Percentiles rank a stretch among this genome's conserved stretches.
Evolutionary conservation across 169 alveolate species (phyloP).

Genomic region (Plasmodium yoelii): DNA sequence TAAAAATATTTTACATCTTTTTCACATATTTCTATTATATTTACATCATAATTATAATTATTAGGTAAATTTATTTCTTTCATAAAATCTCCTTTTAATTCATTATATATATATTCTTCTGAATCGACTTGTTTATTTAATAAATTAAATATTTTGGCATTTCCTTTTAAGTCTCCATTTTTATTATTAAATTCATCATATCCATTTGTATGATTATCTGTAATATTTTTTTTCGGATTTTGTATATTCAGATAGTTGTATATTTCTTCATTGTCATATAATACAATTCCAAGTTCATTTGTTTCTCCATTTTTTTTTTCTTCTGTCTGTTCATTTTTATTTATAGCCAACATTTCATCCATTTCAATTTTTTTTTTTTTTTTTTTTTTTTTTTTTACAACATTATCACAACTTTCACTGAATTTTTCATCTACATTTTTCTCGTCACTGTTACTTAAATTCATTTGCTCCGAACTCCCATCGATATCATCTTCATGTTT

Average conservation of each 20-base stretch:
- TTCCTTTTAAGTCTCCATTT: neutral
- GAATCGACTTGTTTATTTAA: slow-evolving; percentile 41
- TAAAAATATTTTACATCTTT: slow-evolving; percentile 47
- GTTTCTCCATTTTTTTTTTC: neutral
- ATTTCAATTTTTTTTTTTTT: neutral
- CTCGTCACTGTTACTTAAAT: neutral
- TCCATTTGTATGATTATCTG: neutral
- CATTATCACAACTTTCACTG: neutral
- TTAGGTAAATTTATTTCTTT: slow-evolving; percentile 69
- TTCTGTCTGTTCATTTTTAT: neutral
- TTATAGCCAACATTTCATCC: neutral
- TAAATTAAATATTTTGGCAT: slow-evolving; percentile 46
- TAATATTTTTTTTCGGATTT: slow-evolving; percentile 6
- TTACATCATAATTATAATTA: slow-evolving; percentile 55
- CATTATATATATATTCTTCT: slow-evolving; percentile 65
- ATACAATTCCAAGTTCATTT: slow-evolving; percentile 12
- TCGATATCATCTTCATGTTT: neutral
- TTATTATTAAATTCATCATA: neutral
- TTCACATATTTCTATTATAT: slow-evolving; percentile 40
- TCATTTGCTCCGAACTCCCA: neutral
- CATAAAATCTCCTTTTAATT: slow-evolving; percentile 68
- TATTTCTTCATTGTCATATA: slow-evolving; percentile 55
- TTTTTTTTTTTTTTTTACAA: slow-evolving; percentile 13
- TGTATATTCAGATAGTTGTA: slow-evolving; percentile 46
- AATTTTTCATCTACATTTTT: neutral